phyloP scores from a whole-genome alignment of 192 early-diverging fungal species.

The Dissophora globulifera region DNA sequence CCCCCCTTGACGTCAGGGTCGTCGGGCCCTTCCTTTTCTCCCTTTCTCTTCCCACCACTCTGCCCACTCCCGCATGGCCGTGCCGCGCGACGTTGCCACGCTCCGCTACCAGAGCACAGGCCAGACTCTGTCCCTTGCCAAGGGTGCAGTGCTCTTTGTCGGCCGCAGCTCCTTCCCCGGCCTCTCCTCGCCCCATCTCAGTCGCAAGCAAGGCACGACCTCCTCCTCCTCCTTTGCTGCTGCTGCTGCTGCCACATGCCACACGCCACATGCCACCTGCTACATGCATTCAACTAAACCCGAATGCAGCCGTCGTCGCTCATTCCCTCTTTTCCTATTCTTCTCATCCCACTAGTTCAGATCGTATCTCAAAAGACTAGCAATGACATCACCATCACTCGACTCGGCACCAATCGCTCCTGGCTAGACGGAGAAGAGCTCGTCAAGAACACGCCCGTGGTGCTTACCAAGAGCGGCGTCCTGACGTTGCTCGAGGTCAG shows the following conservation, averaged over 20 bases:
- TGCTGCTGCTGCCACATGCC: too few species aligned
- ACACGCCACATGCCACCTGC: too few species aligned
- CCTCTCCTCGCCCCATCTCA: conserved; percentile 21
- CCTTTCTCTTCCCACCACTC: background rate
- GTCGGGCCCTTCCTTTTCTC: background rate
- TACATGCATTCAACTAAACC: background rate
- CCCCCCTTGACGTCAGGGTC: too few species aligned
- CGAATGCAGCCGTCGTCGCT: background rate
- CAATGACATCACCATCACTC: conserved; percentile 15
- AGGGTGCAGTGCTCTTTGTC: conserved; percentile 5
- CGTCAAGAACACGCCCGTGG: conserved; percentile 7
- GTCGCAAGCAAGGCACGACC: conserved; percentile 28
- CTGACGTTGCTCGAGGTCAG: conserved; percentile 44
- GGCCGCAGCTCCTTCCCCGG: conserved; percentile 20
- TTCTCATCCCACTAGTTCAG: too few species aligned
- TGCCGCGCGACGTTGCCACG: conserved; percentile 1
- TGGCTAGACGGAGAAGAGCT: conserved; percentile 17
- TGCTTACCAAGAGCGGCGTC: background rate
- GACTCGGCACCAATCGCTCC: conserved; percentile 38
- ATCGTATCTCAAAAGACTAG: too few species aligned
- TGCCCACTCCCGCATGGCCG: background rate
- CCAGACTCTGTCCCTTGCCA: conserved; percentile 1
- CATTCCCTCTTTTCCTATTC: background rate
- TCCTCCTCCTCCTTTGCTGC: too few species aligned
- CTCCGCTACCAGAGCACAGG: conserved; percentile 14